Evolutionary conservation across 306 rosid genomes (phyloP).

Genomic region (Trichosanthes cucumerina): DNA sequence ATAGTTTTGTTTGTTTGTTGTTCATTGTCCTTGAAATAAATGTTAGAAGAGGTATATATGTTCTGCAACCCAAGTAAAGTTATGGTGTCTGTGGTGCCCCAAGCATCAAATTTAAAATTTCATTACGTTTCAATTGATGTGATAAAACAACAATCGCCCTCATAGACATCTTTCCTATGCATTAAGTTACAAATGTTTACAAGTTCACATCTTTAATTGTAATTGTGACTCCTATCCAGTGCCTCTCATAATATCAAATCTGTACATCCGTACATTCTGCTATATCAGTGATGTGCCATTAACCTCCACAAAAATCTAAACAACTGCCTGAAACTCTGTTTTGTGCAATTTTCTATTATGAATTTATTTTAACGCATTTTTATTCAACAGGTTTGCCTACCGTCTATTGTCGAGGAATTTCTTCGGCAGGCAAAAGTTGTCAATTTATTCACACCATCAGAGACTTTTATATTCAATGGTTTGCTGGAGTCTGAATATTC

Average conservation of each 20-base stretch:
- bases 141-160: background rate
- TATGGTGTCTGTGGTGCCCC: background rate
- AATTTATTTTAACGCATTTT: background rate
- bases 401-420: constrained; percentile 70
- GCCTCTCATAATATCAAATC: background rate
- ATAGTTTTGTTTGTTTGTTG: background rate
- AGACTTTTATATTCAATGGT: constrained; percentile 40
- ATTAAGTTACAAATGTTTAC: no score
- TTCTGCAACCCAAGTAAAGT: background rate
- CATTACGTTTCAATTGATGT: background rate
- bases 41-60: background rate
- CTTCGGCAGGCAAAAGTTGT: constrained; percentile 77
- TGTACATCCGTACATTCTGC: background rate
- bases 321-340: background rate
- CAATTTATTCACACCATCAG: constrained; percentile 40
- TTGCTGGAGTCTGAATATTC: constrained; percentile 70
- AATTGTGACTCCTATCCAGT: background rate
- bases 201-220: background rate
- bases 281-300: background rate
- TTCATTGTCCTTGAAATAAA: background rate
- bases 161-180: no score
- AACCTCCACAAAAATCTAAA: background rate
- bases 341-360: background rate
- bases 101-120: background rate
- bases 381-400: constrained; percentile 62